Evolutionary conservation across 2,329 filamentous ascomycete species (phyloP), one percentile per base, ranked within the genome.

Genomic region (Hypoxylon sp.): DNA sequence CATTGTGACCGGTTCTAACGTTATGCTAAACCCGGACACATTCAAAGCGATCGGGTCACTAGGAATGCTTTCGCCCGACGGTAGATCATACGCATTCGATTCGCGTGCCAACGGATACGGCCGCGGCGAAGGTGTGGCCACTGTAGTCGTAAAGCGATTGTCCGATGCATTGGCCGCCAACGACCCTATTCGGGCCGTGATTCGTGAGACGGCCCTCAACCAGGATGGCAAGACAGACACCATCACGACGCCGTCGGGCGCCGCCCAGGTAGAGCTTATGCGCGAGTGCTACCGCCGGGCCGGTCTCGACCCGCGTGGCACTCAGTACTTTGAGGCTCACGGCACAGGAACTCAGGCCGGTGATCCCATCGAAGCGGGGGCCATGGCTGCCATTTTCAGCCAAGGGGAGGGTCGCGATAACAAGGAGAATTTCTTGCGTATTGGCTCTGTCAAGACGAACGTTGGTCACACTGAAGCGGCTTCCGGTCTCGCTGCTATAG

Each of bases 41-140:
- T 46, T 58, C n/a, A 1, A 76, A 74, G 11, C 25, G 79, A 83
- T 42, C 78, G 77, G 0, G 62, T 79, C 16, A 73, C 70, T 1
- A 63, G 69, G 73, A 13, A 30, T 41, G 16, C n/a, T 41, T 3
- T 30, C 26, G 4, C 15, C 23, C n/a, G 46, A 51, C 4, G 38
- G 38, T 11, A 37, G 21, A 27, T 51, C n/a, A 3, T 44, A 31
- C 20, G 25, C 38, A 6, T 51, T 25, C 5, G 47, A 51, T 20
- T 8, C 12, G 3, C 31, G 32, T 3, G 47, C 72, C 0, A 69
- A 73, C 42, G 78, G 78, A 1, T 80, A 79, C 50, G 71, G 66
- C 0, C 68, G 76, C 8, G 77, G 75, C 2, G 78, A 80, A 58
- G 78, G 71, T 5, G 63, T 73, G 8, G 72, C 64, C 2, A 61